These are phyloP conservation scores for Fusarium tanahbumbuense DNA, from an alignment of 2,329 filamentous ascomycete species.

Conservation along the genomic window DNA sequence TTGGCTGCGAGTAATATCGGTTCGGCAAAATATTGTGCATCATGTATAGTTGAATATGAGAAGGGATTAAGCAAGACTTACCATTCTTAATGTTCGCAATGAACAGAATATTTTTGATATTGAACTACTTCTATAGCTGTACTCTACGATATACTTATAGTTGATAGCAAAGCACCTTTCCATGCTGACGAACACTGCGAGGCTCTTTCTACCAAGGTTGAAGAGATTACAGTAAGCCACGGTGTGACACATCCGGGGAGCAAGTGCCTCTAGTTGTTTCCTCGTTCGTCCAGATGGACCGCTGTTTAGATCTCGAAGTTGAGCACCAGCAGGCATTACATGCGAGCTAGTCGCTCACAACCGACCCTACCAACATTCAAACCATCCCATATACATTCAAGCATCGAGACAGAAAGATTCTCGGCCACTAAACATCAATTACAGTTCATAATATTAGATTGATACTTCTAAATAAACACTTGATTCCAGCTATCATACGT, in stretches of 20 bases:
- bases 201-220: not conserved
- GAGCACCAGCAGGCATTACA: not conserved
- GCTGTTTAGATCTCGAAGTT: not conserved
- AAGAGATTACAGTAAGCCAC: not conserved
- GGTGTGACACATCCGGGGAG: not conserved
- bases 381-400: not conserved
- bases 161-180: not conserved
- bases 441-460: fast-evolving
- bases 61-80: fast-evolving
- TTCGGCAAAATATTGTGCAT: conserved; percentile 34
- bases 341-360: not conserved
- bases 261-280: not conserved
- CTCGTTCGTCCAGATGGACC: not conserved
- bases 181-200: not conserved
- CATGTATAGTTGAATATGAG: not conserved
- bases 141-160: not conserved
- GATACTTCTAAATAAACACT: fast-evolving
- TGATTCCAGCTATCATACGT: not conserved
- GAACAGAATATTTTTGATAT: fast-evolving
- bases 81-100: fast-evolving
- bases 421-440: not conserved
- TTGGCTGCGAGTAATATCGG: conserved; percentile 16
- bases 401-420: not conserved
- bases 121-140: too few relatives aligned
- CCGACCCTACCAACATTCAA: not conserved